Evolutionary conservation across 805 yeast species (phyloP).

Genomic region (Lipomyces lipofer): DNA sequence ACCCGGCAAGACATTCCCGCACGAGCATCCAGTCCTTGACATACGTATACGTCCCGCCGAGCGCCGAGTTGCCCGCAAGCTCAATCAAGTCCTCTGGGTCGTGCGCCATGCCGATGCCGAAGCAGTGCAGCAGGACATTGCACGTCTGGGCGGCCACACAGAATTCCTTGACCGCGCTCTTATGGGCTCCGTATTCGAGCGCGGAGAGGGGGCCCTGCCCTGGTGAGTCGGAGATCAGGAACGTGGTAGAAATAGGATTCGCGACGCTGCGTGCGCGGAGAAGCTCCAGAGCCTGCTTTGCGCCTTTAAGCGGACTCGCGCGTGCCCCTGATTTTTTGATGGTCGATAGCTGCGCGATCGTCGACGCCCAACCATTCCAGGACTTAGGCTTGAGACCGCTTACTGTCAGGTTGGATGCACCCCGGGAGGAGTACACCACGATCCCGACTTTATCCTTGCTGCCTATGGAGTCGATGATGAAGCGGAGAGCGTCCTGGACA

Average conservation of each 20-base stretch:
- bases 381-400: conserved; percentile 9
- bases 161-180: not conserved
- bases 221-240: conserved; percentile 12
- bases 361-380: conserved; percentile 20
- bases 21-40: conserved; percentile 30
- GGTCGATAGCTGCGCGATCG: conserved; percentile 5
- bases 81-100: conserved; percentile 26
- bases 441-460: conserved; percentile 15
- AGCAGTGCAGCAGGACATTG: conserved; percentile 27
- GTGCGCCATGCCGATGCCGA: conserved; percentile 33
- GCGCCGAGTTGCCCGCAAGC: conserved; percentile 21
- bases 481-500: conserved; percentile 14
- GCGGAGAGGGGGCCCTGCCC: not conserved
- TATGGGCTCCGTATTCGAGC: not conserved
- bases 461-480: conserved; percentile 10
- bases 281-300: conserved; percentile 14
- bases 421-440: conserved; percentile 10
- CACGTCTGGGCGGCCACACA: not conserved
- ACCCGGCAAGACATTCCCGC: conserved; percentile 23
- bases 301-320: conserved; percentile 8
- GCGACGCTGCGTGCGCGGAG: conserved; percentile 1
- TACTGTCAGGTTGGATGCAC: conserved; percentile 7
- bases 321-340: conserved; percentile 1
- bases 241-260: conserved; percentile 10
- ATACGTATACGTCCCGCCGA: conserved; percentile 33